phyloP scores from a whole-genome alignment of 345 rosid genomes.

The Cardamine chenopodiifolia region DNA sequence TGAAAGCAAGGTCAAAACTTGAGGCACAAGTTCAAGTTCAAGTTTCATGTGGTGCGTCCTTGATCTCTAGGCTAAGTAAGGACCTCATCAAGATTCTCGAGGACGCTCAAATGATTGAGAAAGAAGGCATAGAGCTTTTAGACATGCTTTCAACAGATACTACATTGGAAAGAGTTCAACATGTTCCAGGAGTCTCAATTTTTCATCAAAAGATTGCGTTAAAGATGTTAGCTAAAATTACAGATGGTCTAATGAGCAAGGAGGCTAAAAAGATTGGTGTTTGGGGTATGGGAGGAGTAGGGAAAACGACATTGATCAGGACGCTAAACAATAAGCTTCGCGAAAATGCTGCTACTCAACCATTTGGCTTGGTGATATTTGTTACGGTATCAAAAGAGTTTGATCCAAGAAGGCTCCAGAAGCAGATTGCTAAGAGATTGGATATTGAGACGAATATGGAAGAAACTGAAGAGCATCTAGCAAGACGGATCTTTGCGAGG shows the following conservation, averaged over 20 bases:
- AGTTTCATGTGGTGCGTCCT: constrained; percentile 1
- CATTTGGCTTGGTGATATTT: constrained; percentile 30
- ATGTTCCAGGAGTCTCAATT: constrained; percentile 27
- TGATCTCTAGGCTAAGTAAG: not conserved
- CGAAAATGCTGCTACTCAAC: not conserved
- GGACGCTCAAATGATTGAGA: not conserved
- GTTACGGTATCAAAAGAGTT: constrained; percentile 22
- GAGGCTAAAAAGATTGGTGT: constrained; percentile 4
- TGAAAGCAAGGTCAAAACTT: not conserved
- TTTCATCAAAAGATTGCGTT: constrained; percentile 29
- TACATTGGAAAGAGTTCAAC: constrained; percentile 13
- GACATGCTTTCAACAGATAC: not conserved
- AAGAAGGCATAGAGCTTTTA: not conserved
- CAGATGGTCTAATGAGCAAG: not conserved
- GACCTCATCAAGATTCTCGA: constrained; percentile 2
- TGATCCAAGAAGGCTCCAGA: constrained; percentile 13
- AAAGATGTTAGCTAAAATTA: constrained; percentile 3
- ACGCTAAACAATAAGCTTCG: constrained; percentile 24
- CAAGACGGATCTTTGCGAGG: not conserved
- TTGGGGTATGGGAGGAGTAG: constrained; percentile 39
- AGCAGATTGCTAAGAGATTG: constrained; percentile 23
- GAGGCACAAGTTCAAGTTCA: not conserved
- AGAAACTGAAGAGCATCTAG: not conserved
- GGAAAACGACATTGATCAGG: constrained; percentile 36
- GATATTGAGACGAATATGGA: not conserved